Evolutionary conservation across 306 rosid species (phyloP).

Genomic region (Sicyos edulis): DNA sequence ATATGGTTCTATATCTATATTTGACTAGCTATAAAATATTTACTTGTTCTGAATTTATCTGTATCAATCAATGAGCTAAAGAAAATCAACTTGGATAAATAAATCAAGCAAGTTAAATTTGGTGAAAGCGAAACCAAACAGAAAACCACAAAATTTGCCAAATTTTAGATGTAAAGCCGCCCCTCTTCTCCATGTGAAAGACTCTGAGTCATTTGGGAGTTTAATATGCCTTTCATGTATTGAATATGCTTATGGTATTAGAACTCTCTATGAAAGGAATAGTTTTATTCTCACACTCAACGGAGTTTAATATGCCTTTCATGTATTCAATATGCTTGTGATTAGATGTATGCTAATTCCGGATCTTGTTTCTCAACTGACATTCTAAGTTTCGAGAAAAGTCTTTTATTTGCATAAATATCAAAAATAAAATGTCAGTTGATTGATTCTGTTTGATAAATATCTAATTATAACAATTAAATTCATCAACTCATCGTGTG

Average conservation of each 20-base stretch:
- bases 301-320: too few relatives aligned
- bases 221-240: conserved; percentile 35
- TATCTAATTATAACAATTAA: background rate
- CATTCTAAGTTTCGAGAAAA: background rate
- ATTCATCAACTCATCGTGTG: background rate
- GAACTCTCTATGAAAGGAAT: conserved; percentile 29
- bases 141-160: conserved; percentile 15
- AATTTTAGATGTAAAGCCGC: conserved; percentile 25
- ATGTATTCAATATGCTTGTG: too few relatives aligned
- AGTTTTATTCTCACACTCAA: conserved; percentile 27
- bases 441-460: background rate
- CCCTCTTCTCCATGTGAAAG: conserved; percentile 21
- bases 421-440: background rate
- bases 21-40: conserved; percentile 11
- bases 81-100: conserved; percentile 10
- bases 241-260: conserved; percentile 24
- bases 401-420: background rate
- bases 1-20: background rate
- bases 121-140: conserved; percentile 46
- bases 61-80: conserved; percentile 6
- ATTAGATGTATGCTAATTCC: too few relatives aligned
- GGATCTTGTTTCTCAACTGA: too few relatives aligned
- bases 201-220: conserved; percentile 32
- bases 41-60: background rate
- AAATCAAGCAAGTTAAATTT: conserved; percentile 33